A percentile compares a stretch with the other conserved stretches of the same genome.
Conservation (phyloP, 1,139 yeast genomes). For the Williopsis jadinii region DNA sequence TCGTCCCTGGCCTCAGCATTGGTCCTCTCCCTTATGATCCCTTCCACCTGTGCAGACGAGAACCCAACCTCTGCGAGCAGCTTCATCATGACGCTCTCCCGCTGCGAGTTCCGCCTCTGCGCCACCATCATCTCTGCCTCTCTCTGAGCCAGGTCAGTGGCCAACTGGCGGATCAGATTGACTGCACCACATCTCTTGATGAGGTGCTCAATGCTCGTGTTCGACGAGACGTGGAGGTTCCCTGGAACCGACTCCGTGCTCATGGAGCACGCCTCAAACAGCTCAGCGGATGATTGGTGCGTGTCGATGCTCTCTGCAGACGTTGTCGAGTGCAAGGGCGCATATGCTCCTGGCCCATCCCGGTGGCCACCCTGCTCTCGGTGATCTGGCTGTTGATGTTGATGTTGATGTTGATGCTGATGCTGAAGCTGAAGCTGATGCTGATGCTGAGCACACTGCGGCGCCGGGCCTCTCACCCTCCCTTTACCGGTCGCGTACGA, state of each 20-base stretch:
- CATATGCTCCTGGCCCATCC: conserved; percentile 3
- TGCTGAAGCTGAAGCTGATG: neutral
- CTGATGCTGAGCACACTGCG: neutral
- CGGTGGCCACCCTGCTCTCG: neutral
- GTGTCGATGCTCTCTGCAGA: conserved; percentile 11
- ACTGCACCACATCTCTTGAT: conserved; percentile 36
- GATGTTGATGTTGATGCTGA: neutral
- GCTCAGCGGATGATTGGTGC: conserved; percentile 1
- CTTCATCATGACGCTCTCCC: conserved; percentile 38
- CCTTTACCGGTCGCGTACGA: conserved; percentile 11
- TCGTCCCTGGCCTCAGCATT: conserved; percentile 1
- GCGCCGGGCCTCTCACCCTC: neutral
- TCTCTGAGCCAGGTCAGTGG: conserved; percentile 41
- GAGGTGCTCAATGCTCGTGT: conserved; percentile 28
- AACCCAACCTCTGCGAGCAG: conserved; percentile 40
- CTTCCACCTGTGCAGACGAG: conserved; percentile 38
- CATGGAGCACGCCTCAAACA: neutral
- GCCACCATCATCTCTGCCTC: conserved; percentile 40
- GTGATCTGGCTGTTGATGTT: neutral
- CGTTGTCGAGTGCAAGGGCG: conserved; percentile 15
- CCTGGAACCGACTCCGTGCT: conserved; percentile 27
- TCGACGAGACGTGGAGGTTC: conserved; percentile 28
- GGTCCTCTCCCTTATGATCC: conserved; percentile 23
- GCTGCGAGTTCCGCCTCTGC: conserved; percentile 34
- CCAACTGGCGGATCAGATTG: conserved; percentile 39